Conservation (phyloP, 352 stramenopile species). For the Phytopythium sindhum region DNA sequence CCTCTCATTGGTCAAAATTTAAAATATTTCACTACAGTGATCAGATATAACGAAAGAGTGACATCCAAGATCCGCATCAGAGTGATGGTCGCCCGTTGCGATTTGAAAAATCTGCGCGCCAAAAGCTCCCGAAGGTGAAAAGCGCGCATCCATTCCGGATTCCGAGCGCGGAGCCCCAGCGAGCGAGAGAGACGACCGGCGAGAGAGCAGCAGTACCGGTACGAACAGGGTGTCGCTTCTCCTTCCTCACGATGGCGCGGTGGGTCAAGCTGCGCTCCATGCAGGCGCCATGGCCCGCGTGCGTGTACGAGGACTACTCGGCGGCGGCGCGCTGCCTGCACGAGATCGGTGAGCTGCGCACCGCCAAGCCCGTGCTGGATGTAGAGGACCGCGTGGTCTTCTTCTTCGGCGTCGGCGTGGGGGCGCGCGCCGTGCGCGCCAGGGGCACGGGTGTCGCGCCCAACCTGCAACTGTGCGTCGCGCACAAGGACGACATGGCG, state of each 20-base stretch:
- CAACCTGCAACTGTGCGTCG: conserved; percentile 49
- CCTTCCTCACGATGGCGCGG: conserved; percentile 1
- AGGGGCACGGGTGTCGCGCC: conserved; percentile 27
- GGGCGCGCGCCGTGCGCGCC: conserved; percentile 27
- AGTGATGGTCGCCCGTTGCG: conserved; percentile 7
- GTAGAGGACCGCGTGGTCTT: conserved; percentile 70
- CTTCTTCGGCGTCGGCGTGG: conserved; percentile 76
- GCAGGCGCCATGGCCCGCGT: conserved; percentile 69
- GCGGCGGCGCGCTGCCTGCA: conserved; percentile 37
- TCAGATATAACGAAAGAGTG: background rate
- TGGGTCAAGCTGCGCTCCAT: conserved; percentile 58
- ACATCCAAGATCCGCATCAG: background rate
- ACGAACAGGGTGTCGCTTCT: background rate
- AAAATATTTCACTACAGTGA: background rate
- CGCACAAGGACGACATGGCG: conserved; percentile 34
- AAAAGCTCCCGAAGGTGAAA: background rate
- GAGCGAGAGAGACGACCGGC: background rate
- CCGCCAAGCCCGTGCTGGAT: conserved; percentile 51
- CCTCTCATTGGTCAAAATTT: conserved; percentile 6
- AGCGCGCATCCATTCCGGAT: conserved; percentile 10
- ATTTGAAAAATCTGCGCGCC: conserved; percentile 6
- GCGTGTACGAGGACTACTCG: conserved; percentile 61
- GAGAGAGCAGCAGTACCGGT: background rate
- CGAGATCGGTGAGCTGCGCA: conserved; percentile 39
- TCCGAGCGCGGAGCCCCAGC: too few relatives aligned